Conservation (phyloP, 2,329 filamentous ascomycete genomes). For the Xylariaceae sp. region DNA sequence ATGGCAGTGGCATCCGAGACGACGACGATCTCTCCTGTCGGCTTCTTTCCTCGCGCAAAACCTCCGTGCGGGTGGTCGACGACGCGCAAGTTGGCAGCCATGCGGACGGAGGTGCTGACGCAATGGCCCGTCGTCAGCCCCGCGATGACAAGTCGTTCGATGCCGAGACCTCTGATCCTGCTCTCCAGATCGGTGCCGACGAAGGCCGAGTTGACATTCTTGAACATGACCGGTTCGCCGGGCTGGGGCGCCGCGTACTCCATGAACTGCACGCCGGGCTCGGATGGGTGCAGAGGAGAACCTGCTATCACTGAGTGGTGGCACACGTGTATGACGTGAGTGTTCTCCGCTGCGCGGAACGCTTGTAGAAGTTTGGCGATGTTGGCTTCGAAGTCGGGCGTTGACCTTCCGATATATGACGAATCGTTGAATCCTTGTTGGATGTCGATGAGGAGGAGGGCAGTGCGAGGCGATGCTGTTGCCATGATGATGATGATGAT, state of each 20-base stretch:
- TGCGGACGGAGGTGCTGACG: slow-evolving; percentile 54
- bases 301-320: slow-evolving; percentile 48
- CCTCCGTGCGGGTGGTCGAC: slow-evolving; percentile 40
- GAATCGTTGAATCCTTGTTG: slow-evolving; percentile 51
- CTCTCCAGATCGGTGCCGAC: slow-evolving; percentile 52
- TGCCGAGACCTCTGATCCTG: slow-evolving; percentile 42
- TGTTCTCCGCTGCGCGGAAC: slow-evolving; percentile 31
- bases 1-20: slow-evolving; percentile 55
- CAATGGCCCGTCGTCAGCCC: slow-evolving; percentile 58
- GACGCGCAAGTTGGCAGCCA: slow-evolving; percentile 55
- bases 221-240: slow-evolving; percentile 49
- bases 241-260: slow-evolving; percentile 37
- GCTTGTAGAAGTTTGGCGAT: slow-evolving; percentile 46
- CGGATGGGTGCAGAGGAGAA: slow-evolving; percentile 47
- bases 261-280: slow-evolving; percentile 39
- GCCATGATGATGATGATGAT: slow-evolving; percentile 18
- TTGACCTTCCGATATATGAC: slow-evolving; percentile 48
- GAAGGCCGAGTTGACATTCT: slow-evolving; percentile 54
- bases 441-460: slow-evolving; percentile 56
- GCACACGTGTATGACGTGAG: slow-evolving; percentile 51
- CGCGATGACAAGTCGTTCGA: slow-evolving; percentile 49
- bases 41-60: slow-evolving; percentile 23
- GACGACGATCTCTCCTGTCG: slow-evolving; percentile 47
- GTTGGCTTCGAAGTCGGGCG: slow-evolving; percentile 52
- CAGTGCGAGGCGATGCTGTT: slow-evolving; percentile 24